These are phyloP conservation scores for Chlorella vulgaris DNA, from an alignment of 139 green algal species.

Conservation along the genomic window DNA sequence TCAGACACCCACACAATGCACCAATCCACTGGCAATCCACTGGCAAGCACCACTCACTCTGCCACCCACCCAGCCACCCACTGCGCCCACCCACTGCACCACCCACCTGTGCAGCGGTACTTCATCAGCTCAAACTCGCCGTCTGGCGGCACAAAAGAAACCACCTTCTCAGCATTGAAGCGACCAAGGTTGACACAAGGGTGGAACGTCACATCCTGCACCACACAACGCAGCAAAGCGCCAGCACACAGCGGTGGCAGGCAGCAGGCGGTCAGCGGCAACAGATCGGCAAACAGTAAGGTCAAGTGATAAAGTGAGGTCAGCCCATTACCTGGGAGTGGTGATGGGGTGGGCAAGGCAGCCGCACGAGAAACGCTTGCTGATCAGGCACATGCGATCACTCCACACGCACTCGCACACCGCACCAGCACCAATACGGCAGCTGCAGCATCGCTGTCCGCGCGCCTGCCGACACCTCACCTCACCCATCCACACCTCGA, in stretches of 20 bases:
- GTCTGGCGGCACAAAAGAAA: slow-evolving; percentile 93
- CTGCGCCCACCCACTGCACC: background rate
- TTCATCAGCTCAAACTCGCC: slow-evolving; percentile 98
- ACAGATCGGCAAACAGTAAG: no score
- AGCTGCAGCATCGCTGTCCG: no score
- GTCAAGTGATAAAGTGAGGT: no score
- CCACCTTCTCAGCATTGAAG: slow-evolving; percentile 78
- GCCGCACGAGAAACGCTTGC: no score
- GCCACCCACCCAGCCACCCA: background rate
- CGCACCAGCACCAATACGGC: no score
- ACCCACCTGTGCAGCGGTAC: slow-evolving; percentile 65
- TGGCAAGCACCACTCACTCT: background rate
- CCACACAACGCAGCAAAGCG: background rate
- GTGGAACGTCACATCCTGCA: slow-evolving; percentile 92
- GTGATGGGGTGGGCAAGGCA: no score
- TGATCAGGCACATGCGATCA: no score
- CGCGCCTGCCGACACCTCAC: no score
- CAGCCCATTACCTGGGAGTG: no score
- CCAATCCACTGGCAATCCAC: background rate
- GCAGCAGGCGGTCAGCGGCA: background rate
- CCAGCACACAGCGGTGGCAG: background rate
- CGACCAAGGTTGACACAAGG: slow-evolving; percentile 93
- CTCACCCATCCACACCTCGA: no score
- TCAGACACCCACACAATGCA: no score
- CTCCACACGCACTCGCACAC: no score